Conservation (phyloP, 2,329 filamentous ascomycete genomes). For the Ceratocystiopsis minuta region DNA sequence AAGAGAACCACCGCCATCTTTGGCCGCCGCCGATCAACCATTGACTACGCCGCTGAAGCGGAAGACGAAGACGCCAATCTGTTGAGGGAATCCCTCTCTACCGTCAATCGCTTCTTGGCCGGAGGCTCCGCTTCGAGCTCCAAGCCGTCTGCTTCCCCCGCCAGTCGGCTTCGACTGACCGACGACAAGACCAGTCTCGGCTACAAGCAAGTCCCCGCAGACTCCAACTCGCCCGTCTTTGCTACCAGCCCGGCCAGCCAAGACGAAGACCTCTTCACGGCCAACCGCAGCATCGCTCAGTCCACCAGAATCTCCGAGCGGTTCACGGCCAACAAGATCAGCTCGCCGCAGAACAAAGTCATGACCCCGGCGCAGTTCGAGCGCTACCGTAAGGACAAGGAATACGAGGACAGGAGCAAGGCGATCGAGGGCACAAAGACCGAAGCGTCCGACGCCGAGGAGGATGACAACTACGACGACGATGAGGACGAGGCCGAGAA, state of each 20-base stretch:
- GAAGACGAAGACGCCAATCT: constrained; percentile 37
- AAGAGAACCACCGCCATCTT: constrained; percentile 15
- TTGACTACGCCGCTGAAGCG: constrained; percentile 13
- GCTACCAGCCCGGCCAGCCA: constrained; percentile 25
- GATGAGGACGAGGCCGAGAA: constrained; percentile 69
- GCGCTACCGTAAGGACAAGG: constrained; percentile 57
- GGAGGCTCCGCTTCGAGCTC: constrained; percentile 3
- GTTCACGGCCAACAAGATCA: constrained; percentile 17
- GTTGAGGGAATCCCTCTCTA: constrained; percentile 32
- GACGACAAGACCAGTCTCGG: constrained; percentile 18
- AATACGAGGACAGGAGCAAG: constrained; percentile 30
- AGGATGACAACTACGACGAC: constrained; percentile 48
- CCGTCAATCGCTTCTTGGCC: constrained; percentile 26
- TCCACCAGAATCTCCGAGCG: constrained; percentile 20
- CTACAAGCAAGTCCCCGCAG: constrained; percentile 15
- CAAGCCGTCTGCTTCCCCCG: constrained; percentile 1
- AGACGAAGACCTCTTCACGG: constrained; percentile 34
- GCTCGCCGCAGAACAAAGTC: constrained; percentile 46
- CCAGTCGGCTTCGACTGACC: constrained; percentile 19
- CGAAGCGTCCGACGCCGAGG: constrained; percentile 25
- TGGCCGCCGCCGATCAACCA: constrained; percentile 13
- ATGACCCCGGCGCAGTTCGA: constrained; percentile 88
- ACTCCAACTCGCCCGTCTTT: constrained; percentile 15
- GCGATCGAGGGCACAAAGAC: constrained; percentile 23
- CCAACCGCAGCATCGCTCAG: constrained; percentile 24